Conservation (phyloP, 805 yeast genomes). For the Ascoidea rubescens region DNA sequence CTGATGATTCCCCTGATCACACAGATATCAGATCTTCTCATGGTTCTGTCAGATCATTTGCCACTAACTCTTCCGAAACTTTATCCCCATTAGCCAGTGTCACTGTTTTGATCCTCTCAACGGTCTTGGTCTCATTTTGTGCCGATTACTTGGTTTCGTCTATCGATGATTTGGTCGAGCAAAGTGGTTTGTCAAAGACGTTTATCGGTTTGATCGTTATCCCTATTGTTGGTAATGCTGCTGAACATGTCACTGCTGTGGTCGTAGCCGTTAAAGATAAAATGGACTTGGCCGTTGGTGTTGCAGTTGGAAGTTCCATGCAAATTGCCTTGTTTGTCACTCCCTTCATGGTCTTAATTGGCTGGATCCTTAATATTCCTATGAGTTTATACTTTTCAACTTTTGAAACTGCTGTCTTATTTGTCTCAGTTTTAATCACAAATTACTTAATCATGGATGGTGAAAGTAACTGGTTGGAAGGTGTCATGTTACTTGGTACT, state of each 20-base stretch:
- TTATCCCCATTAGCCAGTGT: constrained; percentile 44
- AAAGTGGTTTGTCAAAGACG: constrained; percentile 82
- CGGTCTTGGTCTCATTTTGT: constrained; percentile 72
- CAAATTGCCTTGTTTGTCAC: constrained; percentile 94
- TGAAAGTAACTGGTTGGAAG: constrained; percentile 94
- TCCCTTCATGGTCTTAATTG: constrained; percentile 85
- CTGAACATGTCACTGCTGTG: constrained; percentile 95
- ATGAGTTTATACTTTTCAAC: constrained; percentile 88
- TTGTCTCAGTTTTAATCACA: constrained; percentile 78
- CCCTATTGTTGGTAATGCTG: constrained; percentile 97
- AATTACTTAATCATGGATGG: constrained; percentile 87
- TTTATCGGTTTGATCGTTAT: constrained; percentile 87
- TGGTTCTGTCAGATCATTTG: constrained; percentile 1
- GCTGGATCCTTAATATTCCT: constrained; percentile 87
- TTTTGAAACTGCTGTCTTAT: constrained; percentile 86
- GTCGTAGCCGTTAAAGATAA: constrained; percentile 90
- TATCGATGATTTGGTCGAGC: constrained; percentile 75
- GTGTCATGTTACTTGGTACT: constrained; percentile 80
- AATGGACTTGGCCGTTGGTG: constrained; percentile 95
- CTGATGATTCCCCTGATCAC: background rate
- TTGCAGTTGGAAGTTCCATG: constrained; percentile 90
- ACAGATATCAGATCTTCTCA: background rate
- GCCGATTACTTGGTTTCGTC: constrained; percentile 93
- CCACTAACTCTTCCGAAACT: constrained; percentile 18
- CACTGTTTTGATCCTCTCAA: constrained; percentile 40